Conservation (phyloP, 371 early-diverging fungal genomes). For the Rhizomucor miehei region DNA sequence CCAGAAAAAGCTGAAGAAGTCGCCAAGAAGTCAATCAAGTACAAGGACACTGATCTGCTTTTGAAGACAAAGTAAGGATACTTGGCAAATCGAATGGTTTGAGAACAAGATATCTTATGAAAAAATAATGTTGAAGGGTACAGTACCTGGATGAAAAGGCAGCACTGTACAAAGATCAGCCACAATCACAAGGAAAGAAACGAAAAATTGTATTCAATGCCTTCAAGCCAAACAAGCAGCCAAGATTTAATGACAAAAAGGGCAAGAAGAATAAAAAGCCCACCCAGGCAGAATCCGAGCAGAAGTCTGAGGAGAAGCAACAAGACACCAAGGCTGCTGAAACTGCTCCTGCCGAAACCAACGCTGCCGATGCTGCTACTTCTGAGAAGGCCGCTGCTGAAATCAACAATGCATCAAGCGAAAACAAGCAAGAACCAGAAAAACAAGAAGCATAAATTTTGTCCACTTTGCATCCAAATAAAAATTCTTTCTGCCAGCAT, state of each 20-base stretch:
- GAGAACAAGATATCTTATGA: not conserved
- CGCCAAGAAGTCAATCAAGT: conserved; percentile 42
- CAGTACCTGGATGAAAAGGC: not conserved
- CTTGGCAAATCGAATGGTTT: not conserved
- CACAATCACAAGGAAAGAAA: not conserved
- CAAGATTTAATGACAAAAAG: not conserved
- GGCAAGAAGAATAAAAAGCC: not conserved
- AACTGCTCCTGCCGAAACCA: too few relatives aligned
- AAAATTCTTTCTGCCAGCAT: too few relatives aligned
- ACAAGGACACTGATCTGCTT: conserved; percentile 52
- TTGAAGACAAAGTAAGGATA: conserved; percentile 42
- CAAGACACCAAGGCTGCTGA: not conserved
- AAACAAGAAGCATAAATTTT: not conserved
- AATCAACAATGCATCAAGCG: too few relatives aligned
- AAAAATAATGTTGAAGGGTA: not conserved
- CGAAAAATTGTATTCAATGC: not conserved
- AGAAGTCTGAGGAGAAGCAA: not conserved
- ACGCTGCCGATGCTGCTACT: too few relatives aligned
- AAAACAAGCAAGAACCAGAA: not conserved
- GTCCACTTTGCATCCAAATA: not conserved
- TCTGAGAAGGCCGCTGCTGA: too few relatives aligned
- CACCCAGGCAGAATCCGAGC: not conserved
- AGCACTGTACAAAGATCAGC: not conserved
- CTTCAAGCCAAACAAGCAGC: not conserved
- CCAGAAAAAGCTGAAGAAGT: conserved; percentile 53